These are phyloP conservation scores for Cryphonectria naterciae DNA, from an alignment of 2,329 filamentous ascomycete genomes.

Conservation along the genomic window DNA sequence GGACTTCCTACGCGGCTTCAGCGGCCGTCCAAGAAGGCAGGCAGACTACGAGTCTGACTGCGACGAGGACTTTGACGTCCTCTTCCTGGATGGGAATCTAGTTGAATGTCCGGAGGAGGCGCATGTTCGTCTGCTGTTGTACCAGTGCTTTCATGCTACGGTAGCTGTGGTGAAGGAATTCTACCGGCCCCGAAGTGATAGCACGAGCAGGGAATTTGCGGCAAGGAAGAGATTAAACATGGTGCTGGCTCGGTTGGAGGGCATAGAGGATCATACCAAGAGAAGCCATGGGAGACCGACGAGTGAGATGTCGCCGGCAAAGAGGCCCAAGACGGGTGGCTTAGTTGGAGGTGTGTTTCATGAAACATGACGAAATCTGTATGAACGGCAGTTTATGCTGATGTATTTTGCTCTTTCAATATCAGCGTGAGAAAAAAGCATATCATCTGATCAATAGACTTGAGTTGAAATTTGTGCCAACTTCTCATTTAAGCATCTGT, in stretches of 20 bases:
- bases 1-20: conserved; percentile 54
- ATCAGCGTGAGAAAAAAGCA: background rate
- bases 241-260: conserved; percentile 51
- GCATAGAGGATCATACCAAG: conserved; percentile 41
- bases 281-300: conserved; percentile 42
- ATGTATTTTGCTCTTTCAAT: background rate
- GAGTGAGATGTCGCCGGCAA: conserved; percentile 49
- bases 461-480: background rate
- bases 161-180: conserved; percentile 58
- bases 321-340: conserved; percentile 43
- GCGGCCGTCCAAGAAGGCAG: conserved; percentile 28
- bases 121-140: conserved; percentile 55
- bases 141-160: conserved; percentile 61
- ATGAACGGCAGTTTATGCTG: background rate
- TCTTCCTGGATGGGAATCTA: conserved; percentile 31
- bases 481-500: background rate
- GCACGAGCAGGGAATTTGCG: conserved; percentile 55
- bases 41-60: conserved; percentile 28
- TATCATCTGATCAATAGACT: background rate
- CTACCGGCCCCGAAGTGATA: conserved; percentile 54
- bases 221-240: conserved; percentile 55
- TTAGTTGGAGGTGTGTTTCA: conserved; percentile 13
- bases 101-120: conserved; percentile 51
- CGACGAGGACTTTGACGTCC: conserved; percentile 20
- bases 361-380: background rate